phyloP scores from a whole-genome alignment of 345 rosid genomes.

The Mallotus nudiflorus region DNA sequence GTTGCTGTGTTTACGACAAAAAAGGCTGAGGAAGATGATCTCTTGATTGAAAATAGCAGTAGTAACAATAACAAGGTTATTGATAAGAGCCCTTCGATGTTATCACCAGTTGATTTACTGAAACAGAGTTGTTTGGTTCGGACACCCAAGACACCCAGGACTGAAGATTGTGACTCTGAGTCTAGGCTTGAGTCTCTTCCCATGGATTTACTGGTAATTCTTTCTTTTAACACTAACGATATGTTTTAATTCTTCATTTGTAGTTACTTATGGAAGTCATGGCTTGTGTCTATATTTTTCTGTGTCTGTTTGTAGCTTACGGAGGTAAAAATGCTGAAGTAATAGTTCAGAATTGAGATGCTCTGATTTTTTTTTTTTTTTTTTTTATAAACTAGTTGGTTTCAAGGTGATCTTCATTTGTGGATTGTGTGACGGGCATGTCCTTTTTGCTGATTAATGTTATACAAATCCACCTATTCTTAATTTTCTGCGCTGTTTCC shows the following conservation, averaged over 20 bases:
- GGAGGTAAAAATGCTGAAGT: background rate
- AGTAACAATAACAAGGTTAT: no score
- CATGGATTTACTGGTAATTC: constrained; percentile 76
- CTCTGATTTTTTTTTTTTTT: background rate
- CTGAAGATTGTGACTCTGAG: constrained; percentile 51
- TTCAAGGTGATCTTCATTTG: background rate
- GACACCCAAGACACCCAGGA: constrained; percentile 79
- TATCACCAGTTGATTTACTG: constrained; percentile 55
- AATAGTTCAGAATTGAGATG: background rate
- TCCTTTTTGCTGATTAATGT: background rate
- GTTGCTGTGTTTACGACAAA: constrained; percentile 48
- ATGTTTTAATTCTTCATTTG: background rate
- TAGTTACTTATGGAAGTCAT: no score
- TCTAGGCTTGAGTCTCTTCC: constrained; percentile 85
- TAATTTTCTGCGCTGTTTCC: no score
- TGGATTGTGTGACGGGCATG: background rate
- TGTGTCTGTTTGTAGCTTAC: background rate
- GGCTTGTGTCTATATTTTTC: background rate
- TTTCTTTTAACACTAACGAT: background rate
- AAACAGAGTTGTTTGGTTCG: constrained; percentile 46
- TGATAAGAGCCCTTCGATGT: constrained; percentile 52
- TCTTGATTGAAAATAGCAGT: constrained; percentile 26
- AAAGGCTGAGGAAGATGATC: constrained; percentile 35
- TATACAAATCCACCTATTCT: background rate
- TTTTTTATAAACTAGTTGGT: background rate